Evolutionary conservation across 1,139 yeast genomes (phyloP).

Genomic region (Hyphopichia burtonii): DNA sequence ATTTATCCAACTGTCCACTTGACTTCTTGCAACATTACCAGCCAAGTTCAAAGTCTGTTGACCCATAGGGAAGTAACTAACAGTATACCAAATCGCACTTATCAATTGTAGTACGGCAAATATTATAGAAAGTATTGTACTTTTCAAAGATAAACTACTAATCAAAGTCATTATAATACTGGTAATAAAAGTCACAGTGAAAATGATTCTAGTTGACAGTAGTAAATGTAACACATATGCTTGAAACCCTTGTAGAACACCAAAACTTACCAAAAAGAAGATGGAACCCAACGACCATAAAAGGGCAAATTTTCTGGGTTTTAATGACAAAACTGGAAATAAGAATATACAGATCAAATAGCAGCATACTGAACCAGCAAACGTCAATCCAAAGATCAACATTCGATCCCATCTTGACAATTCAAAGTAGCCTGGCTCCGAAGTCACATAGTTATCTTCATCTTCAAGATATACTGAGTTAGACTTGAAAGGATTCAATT

Average conservation of each 20-base stretch:
- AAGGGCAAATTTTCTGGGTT: constrained; percentile 59
- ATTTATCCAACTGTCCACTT: constrained; percentile 60
- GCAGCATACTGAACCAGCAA: constrained; percentile 55
- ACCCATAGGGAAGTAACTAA: constrained; percentile 65
- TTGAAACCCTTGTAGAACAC: constrained; percentile 53
- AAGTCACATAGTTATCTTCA: constrained; percentile 44
- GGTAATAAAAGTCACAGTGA: constrained; percentile 47
- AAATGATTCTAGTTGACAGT: constrained; percentile 50
- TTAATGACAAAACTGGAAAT: constrained; percentile 54
- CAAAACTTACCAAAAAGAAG: constrained; percentile 56
- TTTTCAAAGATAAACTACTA: constrained; percentile 45
- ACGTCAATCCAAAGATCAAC: constrained; percentile 53
- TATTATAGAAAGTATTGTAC: constrained; percentile 48
- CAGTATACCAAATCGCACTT: constrained; percentile 55
- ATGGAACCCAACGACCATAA: constrained; percentile 64
- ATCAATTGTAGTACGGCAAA: constrained; percentile 53
- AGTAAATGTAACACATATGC: constrained; percentile 50
- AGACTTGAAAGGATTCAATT: constrained; percentile 41
- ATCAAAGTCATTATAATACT: constrained; percentile 52
- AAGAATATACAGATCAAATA: constrained; percentile 54
- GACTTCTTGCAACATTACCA: constrained; percentile 53
- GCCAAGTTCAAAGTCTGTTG: constrained; percentile 55
- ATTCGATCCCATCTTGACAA: constrained; percentile 60
- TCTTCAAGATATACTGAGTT: constrained; percentile 41
- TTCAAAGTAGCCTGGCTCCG: constrained; percentile 47